Evolutionary conservation across 768 basidiomycete genomes (phyloP).

Genomic region (Trametes gibbosa): DNA sequence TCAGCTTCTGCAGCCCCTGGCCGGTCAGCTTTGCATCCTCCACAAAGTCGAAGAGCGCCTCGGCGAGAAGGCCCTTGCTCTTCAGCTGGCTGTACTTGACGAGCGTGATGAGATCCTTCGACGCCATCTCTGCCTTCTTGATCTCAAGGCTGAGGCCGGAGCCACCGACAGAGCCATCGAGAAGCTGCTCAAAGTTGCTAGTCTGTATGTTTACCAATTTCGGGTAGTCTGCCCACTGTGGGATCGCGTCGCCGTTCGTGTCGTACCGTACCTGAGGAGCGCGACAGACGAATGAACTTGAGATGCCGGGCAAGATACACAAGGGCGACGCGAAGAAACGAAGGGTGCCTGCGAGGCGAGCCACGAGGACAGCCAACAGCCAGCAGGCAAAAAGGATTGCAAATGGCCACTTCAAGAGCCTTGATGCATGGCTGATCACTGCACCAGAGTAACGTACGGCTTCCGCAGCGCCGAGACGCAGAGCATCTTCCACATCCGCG

Average conservation of each 20-base stretch:
- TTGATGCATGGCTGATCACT: slow-evolving; percentile 45
- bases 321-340: slow-evolving; percentile 52
- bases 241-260: slow-evolving; percentile 6
- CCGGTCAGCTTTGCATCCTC: slow-evolving; percentile 60
- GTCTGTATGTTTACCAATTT: slow-evolving; percentile 58
- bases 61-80: slow-evolving; percentile 55
- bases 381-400: slow-evolving; percentile 50
- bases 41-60: slow-evolving; percentile 52
- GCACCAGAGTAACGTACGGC: slow-evolving; percentile 44
- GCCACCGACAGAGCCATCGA: slow-evolving; percentile 57
- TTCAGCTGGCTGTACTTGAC: slow-evolving; percentile 62
- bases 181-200: slow-evolving; percentile 58
- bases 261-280: slow-evolving; percentile 8
- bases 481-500: slow-evolving; percentile 19
- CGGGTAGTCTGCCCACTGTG: slow-evolving; percentile 59
- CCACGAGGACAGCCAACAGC: slow-evolving; percentile 46
- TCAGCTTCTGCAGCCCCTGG: slow-evolving; percentile 57
- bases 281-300: slow-evolving; percentile 44
- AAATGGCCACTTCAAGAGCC: slow-evolving; percentile 54
- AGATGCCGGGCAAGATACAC: slow-evolving; percentile 61
- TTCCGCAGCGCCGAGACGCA: slow-evolving; percentile 19
- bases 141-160: slow-evolving; percentile 63
- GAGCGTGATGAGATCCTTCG: slow-evolving; percentile 59
- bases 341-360: slow-evolving; percentile 41
- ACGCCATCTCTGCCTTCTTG: slow-evolving; percentile 77